phyloP scores from a whole-genome alignment of 495 filamentous ascomycete genomes.

The Aspergillus campestris region DNA sequence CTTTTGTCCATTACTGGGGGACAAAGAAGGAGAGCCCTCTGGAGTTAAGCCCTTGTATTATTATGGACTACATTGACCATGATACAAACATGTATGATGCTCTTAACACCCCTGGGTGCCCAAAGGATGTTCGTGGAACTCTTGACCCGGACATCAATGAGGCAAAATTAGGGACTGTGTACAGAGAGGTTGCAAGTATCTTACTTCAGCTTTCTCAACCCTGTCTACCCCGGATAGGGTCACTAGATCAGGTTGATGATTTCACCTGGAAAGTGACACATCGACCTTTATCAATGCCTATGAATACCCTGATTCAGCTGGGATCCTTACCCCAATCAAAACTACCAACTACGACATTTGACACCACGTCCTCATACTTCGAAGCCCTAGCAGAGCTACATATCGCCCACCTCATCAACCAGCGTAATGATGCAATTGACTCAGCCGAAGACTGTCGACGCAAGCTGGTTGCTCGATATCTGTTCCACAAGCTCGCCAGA shows the following conservation, averaged over 20 bases:
- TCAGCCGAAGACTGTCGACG: constrained; percentile 33
- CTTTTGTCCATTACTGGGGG: constrained; percentile 29
- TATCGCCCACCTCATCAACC: constrained; percentile 27
- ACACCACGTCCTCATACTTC: constrained; percentile 25
- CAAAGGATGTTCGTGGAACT: constrained; percentile 7
- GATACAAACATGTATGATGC: constrained; percentile 18
- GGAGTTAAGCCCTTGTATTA: constrained; percentile 37
- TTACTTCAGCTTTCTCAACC: constrained; percentile 24
- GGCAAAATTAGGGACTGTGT: constrained; percentile 19
- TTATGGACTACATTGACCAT: constrained; percentile 39
- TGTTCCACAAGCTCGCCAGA: constrained; percentile 26
- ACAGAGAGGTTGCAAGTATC: constrained; percentile 23
- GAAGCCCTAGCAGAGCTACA: constrained; percentile 34
- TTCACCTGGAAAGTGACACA: constrained; percentile 12
- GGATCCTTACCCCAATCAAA: constrained; percentile 18
- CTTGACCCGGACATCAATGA: constrained; percentile 22
- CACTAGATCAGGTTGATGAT: constrained; percentile 12
- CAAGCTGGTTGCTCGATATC: constrained; percentile 33
- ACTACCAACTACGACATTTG: constrained; percentile 28
- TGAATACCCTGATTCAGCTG: constrained; percentile 19
- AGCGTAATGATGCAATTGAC: constrained; percentile 34
- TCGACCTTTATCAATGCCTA: constrained; percentile 16
- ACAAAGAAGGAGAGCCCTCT: constrained; percentile 16
- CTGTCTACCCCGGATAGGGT: constrained; percentile 25
- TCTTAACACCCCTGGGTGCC: constrained; percentile 16